Conservation (phyloP, 2,329 filamentous ascomycete species). For the Claviceps sp. region DNA sequence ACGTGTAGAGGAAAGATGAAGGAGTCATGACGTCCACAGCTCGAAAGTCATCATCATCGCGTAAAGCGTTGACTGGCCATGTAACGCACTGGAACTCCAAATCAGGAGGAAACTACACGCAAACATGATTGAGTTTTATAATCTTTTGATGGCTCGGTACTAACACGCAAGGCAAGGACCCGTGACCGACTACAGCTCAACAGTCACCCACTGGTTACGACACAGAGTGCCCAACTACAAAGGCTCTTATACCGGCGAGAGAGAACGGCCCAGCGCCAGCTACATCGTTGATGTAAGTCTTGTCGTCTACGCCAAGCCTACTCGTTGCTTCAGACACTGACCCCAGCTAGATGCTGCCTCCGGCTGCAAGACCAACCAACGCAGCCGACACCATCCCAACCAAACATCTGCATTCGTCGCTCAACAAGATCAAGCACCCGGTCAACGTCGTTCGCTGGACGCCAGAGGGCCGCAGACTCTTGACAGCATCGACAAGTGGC, state of each 20-base stretch:
- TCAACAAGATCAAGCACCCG: conserved; percentile 96
- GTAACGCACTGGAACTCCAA: background rate
- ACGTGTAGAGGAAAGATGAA: background rate
- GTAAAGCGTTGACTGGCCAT: background rate
- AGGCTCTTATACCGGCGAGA: conserved; percentile 56
- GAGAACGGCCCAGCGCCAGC: conserved; percentile 73
- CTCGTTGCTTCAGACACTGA: conserved; percentile 7
- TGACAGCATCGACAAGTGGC: conserved; percentile 90
- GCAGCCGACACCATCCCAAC: conserved; percentile 81
- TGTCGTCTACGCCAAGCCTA: background rate
- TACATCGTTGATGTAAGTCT: conserved; percentile 67
- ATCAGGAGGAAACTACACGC: background rate
- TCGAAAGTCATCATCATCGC: background rate
- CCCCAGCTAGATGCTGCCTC: conserved; percentile 62
- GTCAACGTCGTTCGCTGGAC: conserved; percentile 98
- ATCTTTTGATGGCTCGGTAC: conserved; percentile 1
- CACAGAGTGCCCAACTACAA: conserved; percentile 58
- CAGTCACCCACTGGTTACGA: conserved; percentile 82
- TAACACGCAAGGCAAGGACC: conserved; percentile 43
- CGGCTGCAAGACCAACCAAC: conserved; percentile 57
- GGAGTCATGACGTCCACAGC: background rate
- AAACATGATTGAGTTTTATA: too few species aligned
- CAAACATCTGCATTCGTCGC: conserved; percentile 93
- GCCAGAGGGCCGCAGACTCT: conserved; percentile 77
- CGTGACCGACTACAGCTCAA: conserved; percentile 86